Base-by-base conservation (phyloP, 441 rosid species). In the Populus tomentosa region DNA sequence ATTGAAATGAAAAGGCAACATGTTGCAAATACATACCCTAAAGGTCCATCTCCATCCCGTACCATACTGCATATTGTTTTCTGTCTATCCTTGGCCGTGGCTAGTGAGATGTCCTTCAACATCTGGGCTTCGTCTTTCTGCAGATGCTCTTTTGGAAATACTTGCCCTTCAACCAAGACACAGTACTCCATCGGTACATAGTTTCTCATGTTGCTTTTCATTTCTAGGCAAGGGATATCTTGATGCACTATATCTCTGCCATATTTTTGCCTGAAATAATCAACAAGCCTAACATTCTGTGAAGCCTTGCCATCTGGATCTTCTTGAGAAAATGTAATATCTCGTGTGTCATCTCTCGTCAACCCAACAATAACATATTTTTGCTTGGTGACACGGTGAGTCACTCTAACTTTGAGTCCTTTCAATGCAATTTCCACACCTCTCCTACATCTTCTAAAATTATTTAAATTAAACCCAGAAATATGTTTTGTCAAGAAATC, bases 121-220 rank as follows among this genome's bases (percentile, higher is more conserved):
- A 81, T 62, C 69, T 28, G 3, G 36, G 85, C 88, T 26, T 87
- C 81, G 4, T 89, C 11, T 71, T 61, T 75, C 62, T 88, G 83
- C 81, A 94, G 74, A 69, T 79, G 7, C 33, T 94, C 97, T 78
- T 89, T 90, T 91, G 30, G 30, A 28, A 28, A 28, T 28, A 28
- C 30, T 28, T 28, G 30, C 30, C 30, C 30, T 28, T 28, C 96
- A 18, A 89, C 91, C 69, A 94, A 77, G 33, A 76, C 84, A 53
- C 96, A 94, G 20, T 90, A 87, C 74, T 94, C 97, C 93, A 94
- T 88, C 0, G 98, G 98, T 10, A 91, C 91, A 59, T 62, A 71
- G 66, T 89, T 84, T 64, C 69, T 78, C 68, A 85, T 79, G 67
- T 85, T 85, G 71, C 72, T 77, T 80, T 81, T 91, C 75, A 94